Percentiles rank a stretch among this genome's conserved stretches.
These are phyloP conservation scores for Taiozyma sp. DNA, from an alignment of 1,139 yeast species.

Conservation along the genomic window DNA sequence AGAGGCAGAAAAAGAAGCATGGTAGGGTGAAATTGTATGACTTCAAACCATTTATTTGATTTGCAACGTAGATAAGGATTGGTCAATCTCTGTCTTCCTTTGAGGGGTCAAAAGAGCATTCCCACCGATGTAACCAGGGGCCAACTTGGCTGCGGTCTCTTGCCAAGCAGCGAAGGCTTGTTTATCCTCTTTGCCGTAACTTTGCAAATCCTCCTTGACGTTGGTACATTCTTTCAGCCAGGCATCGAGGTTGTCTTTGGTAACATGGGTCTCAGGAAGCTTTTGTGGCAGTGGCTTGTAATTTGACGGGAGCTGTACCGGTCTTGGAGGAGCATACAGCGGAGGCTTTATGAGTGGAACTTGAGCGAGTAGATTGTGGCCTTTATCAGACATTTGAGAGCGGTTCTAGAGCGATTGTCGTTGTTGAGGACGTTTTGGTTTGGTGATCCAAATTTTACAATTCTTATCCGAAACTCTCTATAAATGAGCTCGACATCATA, in stretches of 20 bases:
- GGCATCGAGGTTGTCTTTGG: constrained; percentile 20
- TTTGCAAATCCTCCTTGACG: constrained; percentile 11
- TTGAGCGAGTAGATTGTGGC: constrained; percentile 26
- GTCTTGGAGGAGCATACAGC: constrained; percentile 48
- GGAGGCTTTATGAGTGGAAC: constrained; percentile 58
- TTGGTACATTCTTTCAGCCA: constrained; percentile 22
- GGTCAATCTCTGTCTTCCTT: constrained; percentile 10
- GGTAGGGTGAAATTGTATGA: constrained; percentile 57
- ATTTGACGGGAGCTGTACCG: constrained; percentile 48
- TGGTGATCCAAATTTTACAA: not conserved
- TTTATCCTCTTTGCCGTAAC: constrained; percentile 24
- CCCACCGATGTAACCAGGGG: constrained; percentile 39
- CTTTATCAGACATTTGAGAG: not conserved
- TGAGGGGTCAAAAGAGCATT: constrained; percentile 16
- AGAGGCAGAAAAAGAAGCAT: constrained; percentile 94
- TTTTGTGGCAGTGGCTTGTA: constrained; percentile 35
- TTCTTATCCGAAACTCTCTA: not conserved
- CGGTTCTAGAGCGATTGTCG: not conserved
- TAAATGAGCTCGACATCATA: no score
- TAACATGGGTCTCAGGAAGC: constrained; percentile 27
- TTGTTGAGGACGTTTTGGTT: no score
- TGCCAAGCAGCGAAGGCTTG: constrained; percentile 30
- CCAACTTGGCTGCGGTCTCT: constrained; percentile 26
- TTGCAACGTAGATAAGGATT: constrained; percentile 6
- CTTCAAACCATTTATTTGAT: not conserved